These are phyloP conservation scores for Trypanosoma conorhini DNA, from an alignment of 208 protist genomes.

Conservation along the genomic window DNA sequence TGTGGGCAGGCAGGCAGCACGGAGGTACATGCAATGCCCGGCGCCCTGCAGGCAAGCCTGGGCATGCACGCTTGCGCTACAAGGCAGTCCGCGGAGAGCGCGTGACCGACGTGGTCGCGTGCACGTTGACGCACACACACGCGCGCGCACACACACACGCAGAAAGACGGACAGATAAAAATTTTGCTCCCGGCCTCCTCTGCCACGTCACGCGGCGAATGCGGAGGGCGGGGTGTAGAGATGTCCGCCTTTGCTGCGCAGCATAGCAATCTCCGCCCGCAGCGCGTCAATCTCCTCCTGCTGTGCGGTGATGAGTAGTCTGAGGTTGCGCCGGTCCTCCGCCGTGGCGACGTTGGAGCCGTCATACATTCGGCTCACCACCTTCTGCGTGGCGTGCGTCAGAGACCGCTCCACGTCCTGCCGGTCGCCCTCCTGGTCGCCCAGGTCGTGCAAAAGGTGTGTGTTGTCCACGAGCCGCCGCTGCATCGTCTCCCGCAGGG, in stretches of 20 bases:
- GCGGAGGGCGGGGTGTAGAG: conserved; percentile 73
- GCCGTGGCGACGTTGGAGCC: conserved; percentile 76
- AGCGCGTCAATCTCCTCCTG: conserved; percentile 94
- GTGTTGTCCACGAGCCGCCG: conserved; percentile 78
- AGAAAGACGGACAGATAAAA: background rate
- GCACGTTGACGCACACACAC: background rate
- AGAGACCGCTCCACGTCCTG: conserved; percentile 78
- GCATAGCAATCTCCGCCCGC: conserved; percentile 89
- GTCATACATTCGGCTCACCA: conserved; percentile 57
- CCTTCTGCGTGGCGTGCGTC: conserved; percentile 70
- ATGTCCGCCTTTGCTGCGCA: conserved; percentile 93
- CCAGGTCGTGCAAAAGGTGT: conserved; percentile 83
- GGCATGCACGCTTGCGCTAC: background rate
- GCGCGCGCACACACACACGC: conserved; percentile 4
- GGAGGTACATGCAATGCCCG: background rate
- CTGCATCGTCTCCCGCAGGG: conserved; percentile 71
- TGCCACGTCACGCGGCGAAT: background rate
- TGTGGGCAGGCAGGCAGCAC: background rate
- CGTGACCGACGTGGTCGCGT: background rate
- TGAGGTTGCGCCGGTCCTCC: conserved; percentile 75
- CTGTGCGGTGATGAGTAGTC: conserved; percentile 88
- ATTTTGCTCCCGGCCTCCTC: background rate
- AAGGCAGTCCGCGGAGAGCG: conserved; percentile 3
- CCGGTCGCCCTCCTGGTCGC: conserved; percentile 72
- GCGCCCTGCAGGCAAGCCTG: background rate